Evolutionary conservation across 225 moss, liverwort and hornwort species (phyloP), one percentile per base, ranked within the genome.

Genomic region (Bryum argenteum): DNA sequence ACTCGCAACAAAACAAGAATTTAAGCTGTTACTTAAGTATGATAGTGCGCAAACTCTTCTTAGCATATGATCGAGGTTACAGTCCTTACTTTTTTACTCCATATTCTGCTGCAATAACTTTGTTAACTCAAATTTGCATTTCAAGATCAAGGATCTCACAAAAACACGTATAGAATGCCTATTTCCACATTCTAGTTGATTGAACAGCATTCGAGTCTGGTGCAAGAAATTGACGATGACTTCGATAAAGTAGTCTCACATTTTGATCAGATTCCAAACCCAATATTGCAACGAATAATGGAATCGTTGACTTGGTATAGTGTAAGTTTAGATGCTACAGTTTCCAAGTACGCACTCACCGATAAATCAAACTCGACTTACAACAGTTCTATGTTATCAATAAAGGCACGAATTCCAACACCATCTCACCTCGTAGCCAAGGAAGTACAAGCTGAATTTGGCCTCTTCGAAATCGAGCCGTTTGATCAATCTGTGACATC

Each of bases 361-460:
- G 13, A 48, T 11, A 48, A 2, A 0, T 40, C 39, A 33, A 11
- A 20, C 0, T 0, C 19, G 33, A 58, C 17, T 38, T 59, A 5
- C 1, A 33, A 4, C 33, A 33, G 33, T 33, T 33, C 33, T 33
- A 33, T 33, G 33, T 6, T 33, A 33, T 33, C 33, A 33, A 33
- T 33, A 33, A 33, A 33, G 5, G 33, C 33, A 33, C n/a, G n/a
- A n/a, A n/a, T n/a, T n/a, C n/a, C n/a, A n/a, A n/a, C 9, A 70
- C 22, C 21, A 61, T 42, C 11, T 20, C 82, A 91, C 94, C 94
- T 91, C 91, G 50, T 85, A 94, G 21, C 94, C 94, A 28, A 94
- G 15, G 42, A 94, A 91, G 62, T 94, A 94, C 55, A 94, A 78
- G 70, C 87, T 94, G 82, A 94, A 94, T 76, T 94, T 94, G 28